A percentile compares a stretch with the other conserved stretches of the same genome.
Conservation (phyloP, 495 filamentous ascomycete genomes). For the Aspergillus olivimuriae region DNA sequence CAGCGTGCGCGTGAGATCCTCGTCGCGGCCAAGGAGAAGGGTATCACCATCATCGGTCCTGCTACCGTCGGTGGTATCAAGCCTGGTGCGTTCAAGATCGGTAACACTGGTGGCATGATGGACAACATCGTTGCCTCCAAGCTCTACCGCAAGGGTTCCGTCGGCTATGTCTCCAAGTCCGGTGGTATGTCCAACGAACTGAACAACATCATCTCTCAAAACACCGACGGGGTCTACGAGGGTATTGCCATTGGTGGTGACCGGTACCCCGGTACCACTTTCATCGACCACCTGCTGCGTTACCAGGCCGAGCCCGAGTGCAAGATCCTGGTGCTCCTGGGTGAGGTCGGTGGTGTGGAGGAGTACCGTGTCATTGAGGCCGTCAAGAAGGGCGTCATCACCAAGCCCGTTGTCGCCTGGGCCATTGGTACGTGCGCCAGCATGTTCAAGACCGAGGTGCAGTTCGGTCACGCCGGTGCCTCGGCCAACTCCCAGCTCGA, state of each 20-base stretch:
- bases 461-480: constrained; percentile 97
- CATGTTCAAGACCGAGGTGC: constrained; percentile 99
- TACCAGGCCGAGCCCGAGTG: constrained; percentile 94
- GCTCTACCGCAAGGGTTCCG: constrained; percentile 97
- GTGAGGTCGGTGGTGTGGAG: constrained; percentile 98
- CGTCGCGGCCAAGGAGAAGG: constrained; percentile 93
- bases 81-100: constrained; percentile 98
- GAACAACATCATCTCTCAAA: constrained; percentile 97
- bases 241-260: constrained; percentile 99
- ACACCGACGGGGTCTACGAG: constrained; percentile 95
- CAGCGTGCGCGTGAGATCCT: constrained; percentile 95
- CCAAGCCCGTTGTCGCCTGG: constrained; percentile 98
- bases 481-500: constrained; percentile 99
- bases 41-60: constrained; percentile 96
- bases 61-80: constrained; percentile 99
- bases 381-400: constrained; percentile 87
- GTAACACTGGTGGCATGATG: constrained; percentile 99
- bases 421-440: constrained; percentile 98
- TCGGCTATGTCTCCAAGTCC: constrained; percentile 99
- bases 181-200: constrained; percentile 99
- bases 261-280: constrained; percentile 95
- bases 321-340: constrained; percentile 92
- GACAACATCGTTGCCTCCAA: constrained; percentile 99
- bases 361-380: constrained; percentile 99
- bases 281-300: constrained; percentile 95